A percentile compares a stretch with the other conserved stretches of the same genome.
Conservation (phyloP, 129 eudicot species). For the Glebionis coronaria region DNA sequence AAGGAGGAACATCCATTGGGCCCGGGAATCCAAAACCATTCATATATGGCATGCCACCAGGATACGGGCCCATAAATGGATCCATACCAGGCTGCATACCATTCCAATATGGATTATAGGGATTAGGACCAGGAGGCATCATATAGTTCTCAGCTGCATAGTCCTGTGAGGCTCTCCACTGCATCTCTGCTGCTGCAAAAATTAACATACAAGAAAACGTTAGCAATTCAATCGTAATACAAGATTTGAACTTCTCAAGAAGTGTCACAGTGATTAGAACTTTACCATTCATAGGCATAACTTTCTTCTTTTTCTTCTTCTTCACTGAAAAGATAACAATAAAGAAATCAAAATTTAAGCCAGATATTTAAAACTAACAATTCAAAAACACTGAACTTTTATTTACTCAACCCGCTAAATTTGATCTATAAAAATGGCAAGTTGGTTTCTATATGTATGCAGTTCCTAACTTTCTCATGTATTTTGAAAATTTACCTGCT, state of each 20-base stretch:
- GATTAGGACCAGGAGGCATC: constrained; percentile 74
- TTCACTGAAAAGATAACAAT: constrained; percentile 49
- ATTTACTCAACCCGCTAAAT: too few relatives aligned
- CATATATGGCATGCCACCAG: constrained; percentile 57
- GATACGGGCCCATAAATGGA: constrained; percentile 56
- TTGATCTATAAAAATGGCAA: not conserved
- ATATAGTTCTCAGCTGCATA: constrained; percentile 65
- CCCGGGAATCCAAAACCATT: constrained; percentile 61
- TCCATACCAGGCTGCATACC: constrained; percentile 81
- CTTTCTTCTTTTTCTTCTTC: constrained; percentile 92
- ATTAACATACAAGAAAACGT: constrained; percentile 7
- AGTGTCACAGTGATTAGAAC: not conserved
- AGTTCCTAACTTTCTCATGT: not conserved
- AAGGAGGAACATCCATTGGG: constrained; percentile 75
- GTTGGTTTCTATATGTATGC: not conserved
- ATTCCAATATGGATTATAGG: constrained; percentile 67
- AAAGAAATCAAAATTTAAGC: not conserved
- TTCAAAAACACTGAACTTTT: not conserved
- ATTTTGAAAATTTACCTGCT: constrained; percentile 45
- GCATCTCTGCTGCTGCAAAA: constrained; percentile 77
- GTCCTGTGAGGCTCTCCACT: constrained; percentile 73
- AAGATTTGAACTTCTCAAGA: not conserved
- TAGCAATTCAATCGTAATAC: not conserved
- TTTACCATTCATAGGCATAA: constrained; percentile 56
- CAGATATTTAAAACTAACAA: not conserved